These are phyloP conservation scores for Trichoderma oligosporum DNA, from an alignment of 2,329 filamentous ascomycete species.

Conservation along the genomic window DNA sequence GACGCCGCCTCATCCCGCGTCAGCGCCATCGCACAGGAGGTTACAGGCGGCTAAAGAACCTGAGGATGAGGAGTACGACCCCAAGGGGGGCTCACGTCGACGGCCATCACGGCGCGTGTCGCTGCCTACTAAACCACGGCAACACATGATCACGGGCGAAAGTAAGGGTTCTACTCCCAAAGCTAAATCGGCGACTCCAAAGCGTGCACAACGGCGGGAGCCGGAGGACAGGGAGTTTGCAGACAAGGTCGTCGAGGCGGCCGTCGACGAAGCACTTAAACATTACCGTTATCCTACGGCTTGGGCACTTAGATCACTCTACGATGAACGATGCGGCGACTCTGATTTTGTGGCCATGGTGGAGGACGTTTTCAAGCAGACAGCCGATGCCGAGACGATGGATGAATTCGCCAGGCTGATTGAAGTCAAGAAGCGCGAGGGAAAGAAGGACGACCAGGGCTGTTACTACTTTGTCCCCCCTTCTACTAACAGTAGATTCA, in stretches of 20 bases:
- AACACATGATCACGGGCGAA: constrained; percentile 21
- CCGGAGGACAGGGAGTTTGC: constrained; percentile 42
- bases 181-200: constrained; percentile 21
- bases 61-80: constrained; percentile 44
- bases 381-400: constrained; percentile 50
- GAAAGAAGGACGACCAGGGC: constrained; percentile 49
- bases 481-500: constrained; percentile 40
- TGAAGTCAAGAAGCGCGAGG: constrained; percentile 53
- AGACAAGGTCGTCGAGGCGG: constrained; percentile 52
- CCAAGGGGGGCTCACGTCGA: constrained; percentile 34
- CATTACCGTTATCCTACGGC: constrained; percentile 59
- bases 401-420: constrained; percentile 51
- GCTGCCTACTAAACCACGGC: constrained; percentile 27
- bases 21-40: constrained; percentile 23
- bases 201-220: constrained; percentile 23
- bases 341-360: constrained; percentile 53
- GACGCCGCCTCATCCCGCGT: constrained; percentile 21
- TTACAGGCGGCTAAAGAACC: constrained; percentile 29
- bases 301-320: constrained; percentile 57
- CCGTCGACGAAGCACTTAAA: constrained; percentile 56
- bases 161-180: constrained; percentile 11
- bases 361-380: constrained; percentile 55
- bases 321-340: constrained; percentile 54
- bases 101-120: constrained; percentile 35
- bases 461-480: constrained; percentile 53